Evolutionary conservation across 2,329 filamentous ascomycete species (phyloP).

Genomic region (Aureobasidium uvarum): DNA sequence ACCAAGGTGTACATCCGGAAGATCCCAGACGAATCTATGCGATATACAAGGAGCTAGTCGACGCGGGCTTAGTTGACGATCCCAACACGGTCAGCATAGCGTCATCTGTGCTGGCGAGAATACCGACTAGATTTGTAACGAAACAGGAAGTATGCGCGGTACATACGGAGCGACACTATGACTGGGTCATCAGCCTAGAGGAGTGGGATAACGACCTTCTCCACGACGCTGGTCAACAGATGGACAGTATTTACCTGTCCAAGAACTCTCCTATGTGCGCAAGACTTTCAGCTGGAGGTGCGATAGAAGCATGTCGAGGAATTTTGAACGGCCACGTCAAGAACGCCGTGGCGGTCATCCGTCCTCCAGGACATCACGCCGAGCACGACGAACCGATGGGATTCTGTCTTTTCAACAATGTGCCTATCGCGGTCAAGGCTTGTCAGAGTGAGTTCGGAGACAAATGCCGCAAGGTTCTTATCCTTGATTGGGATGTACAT

Average conservation of each 20-base stretch:
- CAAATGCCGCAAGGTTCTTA: constrained; percentile 80
- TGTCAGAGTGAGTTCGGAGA: constrained; percentile 81
- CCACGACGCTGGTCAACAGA: constrained; percentile 53
- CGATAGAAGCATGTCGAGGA: constrained; percentile 93
- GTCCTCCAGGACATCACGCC: constrained; percentile 92
- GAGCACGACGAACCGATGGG: constrained; percentile 84
- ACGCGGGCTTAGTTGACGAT: constrained; percentile 71
- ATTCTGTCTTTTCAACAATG: constrained; percentile 98
- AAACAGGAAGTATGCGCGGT: constrained; percentile 76
- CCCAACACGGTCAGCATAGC: constrained; percentile 50
- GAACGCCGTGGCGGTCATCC: constrained; percentile 93
- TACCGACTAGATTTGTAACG: constrained; percentile 73
- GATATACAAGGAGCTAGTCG: constrained; percentile 86
- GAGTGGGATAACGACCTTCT: constrained; percentile 57
- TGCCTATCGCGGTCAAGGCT: constrained; percentile 84
- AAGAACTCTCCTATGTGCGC: constrained; percentile 60
- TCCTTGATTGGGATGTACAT: constrained; percentile 84
- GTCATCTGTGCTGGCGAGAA: constrained; percentile 62
- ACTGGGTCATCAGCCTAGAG: constrained; percentile 59
- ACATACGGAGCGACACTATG: constrained; percentile 73
- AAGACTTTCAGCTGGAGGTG: constrained; percentile 81
- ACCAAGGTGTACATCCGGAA: constrained; percentile 79
- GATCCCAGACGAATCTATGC: constrained; percentile 89
- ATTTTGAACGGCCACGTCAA: constrained; percentile 80
- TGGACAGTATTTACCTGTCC: constrained; percentile 48